Evolutionary conservation across 257 asterid genomes (phyloP), one percentile per base, ranked within the genome.

Genomic region (Primulina eburnea): DNA sequence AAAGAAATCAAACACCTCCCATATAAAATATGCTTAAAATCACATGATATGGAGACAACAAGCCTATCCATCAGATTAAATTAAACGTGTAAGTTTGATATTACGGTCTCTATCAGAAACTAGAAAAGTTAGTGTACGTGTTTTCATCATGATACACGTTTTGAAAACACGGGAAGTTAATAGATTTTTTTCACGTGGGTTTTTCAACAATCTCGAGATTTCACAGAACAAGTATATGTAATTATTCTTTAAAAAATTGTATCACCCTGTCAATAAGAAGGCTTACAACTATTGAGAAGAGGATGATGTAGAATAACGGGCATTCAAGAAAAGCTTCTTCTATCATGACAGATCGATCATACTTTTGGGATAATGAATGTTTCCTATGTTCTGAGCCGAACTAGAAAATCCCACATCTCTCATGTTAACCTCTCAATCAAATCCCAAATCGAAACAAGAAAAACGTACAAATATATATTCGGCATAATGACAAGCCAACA

Each of bases 31-130:
- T 58, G 28, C 21, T 28, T 57, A 61, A 8, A 69, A 37, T 37
- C 73, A 58, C 12, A 66, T 70, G 64, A 29, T 69, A 77, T 29
- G 68, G 14, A 69, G 67, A 77, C 52, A 68, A 71, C 20, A 64
- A 69, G 50, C 17, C 21, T 53, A 52, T 69, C 20, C 4, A 47
- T 58, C 14, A 12, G 68, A 75, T 37, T 73, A 53, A 67, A 63
- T 29, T 74, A 75, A 53, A 57, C 33, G 33, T 60, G 58, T 26
- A 34, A 62, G 63, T 59, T 71, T 67, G 69, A 72, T 56, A 29
- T 34, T 28, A 67, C 70, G 65, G 82, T 74, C 79, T 57, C 70
- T 76, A 68, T 78, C 76, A 62, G 53, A 71, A 79, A 67, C 64
- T 58, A 64, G 30, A 62, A 43, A 72, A 71, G 55, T 66, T 75